These are phyloP conservation scores for Viola odorata DNA, from an alignment of 345 rosid genomes.

Conservation along the genomic window DNA sequence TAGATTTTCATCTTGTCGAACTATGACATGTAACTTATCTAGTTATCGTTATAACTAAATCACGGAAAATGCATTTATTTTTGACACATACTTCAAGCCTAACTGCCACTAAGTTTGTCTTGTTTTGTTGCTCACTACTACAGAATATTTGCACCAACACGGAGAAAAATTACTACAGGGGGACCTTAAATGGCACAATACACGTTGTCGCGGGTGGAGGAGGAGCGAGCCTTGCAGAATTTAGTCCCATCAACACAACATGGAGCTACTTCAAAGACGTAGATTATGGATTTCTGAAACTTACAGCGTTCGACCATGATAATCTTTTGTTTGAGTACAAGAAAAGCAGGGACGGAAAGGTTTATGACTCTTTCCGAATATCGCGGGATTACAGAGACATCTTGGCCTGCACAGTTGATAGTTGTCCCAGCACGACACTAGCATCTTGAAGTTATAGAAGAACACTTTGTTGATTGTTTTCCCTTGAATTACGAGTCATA, in stretches of 20 bases:
- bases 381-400: slow-evolving; percentile 48
- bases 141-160: slow-evolving; percentile 50
- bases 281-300: slow-evolving; percentile 42
- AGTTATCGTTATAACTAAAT: too few relatives aligned
- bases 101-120: neutral
- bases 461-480: too few relatives aligned
- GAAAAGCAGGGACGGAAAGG: slow-evolving; percentile 66
- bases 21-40: too few relatives aligned
- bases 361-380: slow-evolving; percentile 52
- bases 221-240: slow-evolving; percentile 52
- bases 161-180: slow-evolving; percentile 44
- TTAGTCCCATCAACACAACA: slow-evolving; percentile 32
- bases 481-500: too few relatives aligned
- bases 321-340: slow-evolving; percentile 54
- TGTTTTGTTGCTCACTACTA: neutral
- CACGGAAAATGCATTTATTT: too few relatives aligned
- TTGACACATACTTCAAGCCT: neutral
- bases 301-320: slow-evolving; percentile 53
- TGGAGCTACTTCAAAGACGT: slow-evolving; percentile 54
- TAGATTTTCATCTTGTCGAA: too few relatives aligned
- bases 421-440: slow-evolving; percentile 51
- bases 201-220: slow-evolving; percentile 76
- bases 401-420: slow-evolving; percentile 48
- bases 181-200: slow-evolving; percentile 56
- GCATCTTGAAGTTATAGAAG: too few relatives aligned